These are phyloP conservation scores for Hansenula sp. DNA, from an alignment of 1,139 yeast species.

Conservation along the genomic window DNA sequence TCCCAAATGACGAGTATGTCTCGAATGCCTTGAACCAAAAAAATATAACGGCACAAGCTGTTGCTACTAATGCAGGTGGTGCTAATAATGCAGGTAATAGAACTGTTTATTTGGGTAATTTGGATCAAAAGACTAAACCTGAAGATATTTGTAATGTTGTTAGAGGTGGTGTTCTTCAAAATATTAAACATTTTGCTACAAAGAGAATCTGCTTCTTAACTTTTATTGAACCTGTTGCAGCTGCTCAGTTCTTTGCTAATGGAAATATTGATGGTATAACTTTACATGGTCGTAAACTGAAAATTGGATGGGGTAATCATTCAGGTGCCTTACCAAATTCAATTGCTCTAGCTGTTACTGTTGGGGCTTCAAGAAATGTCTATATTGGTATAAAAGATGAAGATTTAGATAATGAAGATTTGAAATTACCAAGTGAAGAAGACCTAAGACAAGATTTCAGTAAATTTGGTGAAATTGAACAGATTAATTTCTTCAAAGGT, in stretches of 20 bases:
- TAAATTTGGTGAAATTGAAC: conserved; percentile 77
- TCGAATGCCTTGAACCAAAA: conserved; percentile 50
- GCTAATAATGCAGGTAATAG: conserved; percentile 70
- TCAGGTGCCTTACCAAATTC: conserved; percentile 75
- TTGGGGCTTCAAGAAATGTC: conserved; percentile 80
- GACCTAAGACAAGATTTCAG: conserved; percentile 63
- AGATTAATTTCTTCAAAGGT: conserved; percentile 69
- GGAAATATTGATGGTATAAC: conserved; percentile 72
- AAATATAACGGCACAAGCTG: conserved; percentile 68
- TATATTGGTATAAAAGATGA: conserved; percentile 61
- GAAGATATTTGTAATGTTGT: conserved; percentile 84
- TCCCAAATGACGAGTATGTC: conserved; percentile 22
- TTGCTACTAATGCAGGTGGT: conserved; percentile 73
- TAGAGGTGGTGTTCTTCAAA: conserved; percentile 75
- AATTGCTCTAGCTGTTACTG: conserved; percentile 70
- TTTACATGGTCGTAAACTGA: conserved; percentile 69
- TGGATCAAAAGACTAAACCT: conserved; percentile 72
- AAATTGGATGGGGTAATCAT: conserved; percentile 86
- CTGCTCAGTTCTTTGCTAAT: conserved; percentile 80
- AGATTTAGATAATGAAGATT: conserved; percentile 29
- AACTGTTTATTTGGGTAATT: conserved; percentile 72
- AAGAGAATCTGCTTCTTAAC: conserved; percentile 82
- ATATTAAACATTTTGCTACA: conserved; percentile 67
- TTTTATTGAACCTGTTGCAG: conserved; percentile 75
- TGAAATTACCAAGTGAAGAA: conserved; percentile 38